Base-by-base conservation (phyloP, 768 basidiomycete species). In the Tubosaeta sp. region DNA sequence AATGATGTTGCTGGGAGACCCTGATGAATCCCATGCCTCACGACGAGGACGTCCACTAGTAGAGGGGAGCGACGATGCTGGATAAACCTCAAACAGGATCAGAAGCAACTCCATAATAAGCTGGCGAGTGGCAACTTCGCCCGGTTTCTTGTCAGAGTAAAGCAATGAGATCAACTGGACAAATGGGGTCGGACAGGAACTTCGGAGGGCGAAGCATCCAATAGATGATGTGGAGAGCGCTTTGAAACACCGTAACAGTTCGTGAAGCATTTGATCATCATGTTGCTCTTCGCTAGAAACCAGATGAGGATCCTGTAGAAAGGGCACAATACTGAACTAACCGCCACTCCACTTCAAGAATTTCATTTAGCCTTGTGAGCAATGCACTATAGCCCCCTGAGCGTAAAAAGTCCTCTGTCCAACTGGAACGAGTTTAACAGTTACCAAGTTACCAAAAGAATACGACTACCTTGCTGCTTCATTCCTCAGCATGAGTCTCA, bases 141-240 rank as follows among this genome's bases (percentile, higher is more conserved):
- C 96, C 0, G 96, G 96, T 66, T 94, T 96, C 75, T 98, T 98
- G 74, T 98, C 95, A 4, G 94, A 95, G 69, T 91, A 98, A 2
- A 98, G 76, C 14, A 98, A 78, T 9, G 83, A 73, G 16, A 94
- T 77, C 25, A 99, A 76, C 55, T 94, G 88, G 4, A 78, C 75
- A 65, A 92, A 97, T 1, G 95, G 96, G 0, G 86, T 83, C 1
- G 94, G 94, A 51, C 87, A 87, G 27, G 85, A 87, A 59, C 83
- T 86, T n/a, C 93, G 85, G 11, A 99, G 80, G 5, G 96, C 93
- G 46, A 84, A 83, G 63, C 90, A 94, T 13, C 95, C 95, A 31
- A 90, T 85, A 42, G 86, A 78, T 8, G 90, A 93, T 0, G 94
- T 95, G 0, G 90, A 86, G 3, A 99, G 76, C 0, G 90, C 96